Percentiles rank a stretch among this genome's conserved stretches.
These are phyloP conservation scores for Kodamaea laetipori DNA, from an alignment of 805 yeast genomes.

Conservation along the genomic window DNA sequence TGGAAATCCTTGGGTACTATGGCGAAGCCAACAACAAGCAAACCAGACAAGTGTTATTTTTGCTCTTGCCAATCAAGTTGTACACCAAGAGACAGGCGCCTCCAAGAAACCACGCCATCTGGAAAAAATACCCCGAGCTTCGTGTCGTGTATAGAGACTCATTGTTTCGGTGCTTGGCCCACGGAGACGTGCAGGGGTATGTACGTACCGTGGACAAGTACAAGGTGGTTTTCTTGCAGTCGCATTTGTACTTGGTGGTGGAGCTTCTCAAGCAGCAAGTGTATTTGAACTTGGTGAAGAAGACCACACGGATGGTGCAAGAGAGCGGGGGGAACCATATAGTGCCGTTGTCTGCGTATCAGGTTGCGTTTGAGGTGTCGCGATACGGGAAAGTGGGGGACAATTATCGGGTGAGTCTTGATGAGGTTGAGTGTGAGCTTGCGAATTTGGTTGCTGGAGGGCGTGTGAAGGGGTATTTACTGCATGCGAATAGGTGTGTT, in stretches of 20 bases:
- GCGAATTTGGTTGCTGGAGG: constrained; percentile 66
- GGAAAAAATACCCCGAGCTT: constrained; percentile 46
- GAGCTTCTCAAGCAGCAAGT: constrained; percentile 54
- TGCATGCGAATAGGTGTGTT: constrained; percentile 71
- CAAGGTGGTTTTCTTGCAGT: constrained; percentile 54
- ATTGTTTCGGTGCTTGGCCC: constrained; percentile 49
- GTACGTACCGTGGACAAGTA: constrained; percentile 46
- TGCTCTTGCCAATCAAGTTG: constrained; percentile 66
- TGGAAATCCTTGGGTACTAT: constrained; percentile 33
- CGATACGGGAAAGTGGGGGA: constrained; percentile 11
- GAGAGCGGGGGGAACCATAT: constrained; percentile 35
- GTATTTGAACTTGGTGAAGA: constrained; percentile 52
- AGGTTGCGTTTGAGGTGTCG: constrained; percentile 44
- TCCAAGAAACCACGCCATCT: constrained; percentile 26
- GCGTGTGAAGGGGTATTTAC: constrained; percentile 74
- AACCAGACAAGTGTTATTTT: constrained; percentile 51
- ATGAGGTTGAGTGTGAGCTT: constrained; percentile 66
- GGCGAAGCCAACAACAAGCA: constrained; percentile 26
- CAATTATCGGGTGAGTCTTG: constrained; percentile 26
- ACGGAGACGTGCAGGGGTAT: constrained; percentile 60
- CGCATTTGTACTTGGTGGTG: constrained; percentile 61
- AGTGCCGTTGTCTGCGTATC: constrained; percentile 44
- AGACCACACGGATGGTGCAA: constrained; percentile 25
- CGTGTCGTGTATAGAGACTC: constrained; percentile 43
- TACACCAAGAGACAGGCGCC: constrained; percentile 53